phyloP scores from a whole-genome alignment of 2,329 filamentous ascomycete species.

The Drechslerella stenobrocha region DNA sequence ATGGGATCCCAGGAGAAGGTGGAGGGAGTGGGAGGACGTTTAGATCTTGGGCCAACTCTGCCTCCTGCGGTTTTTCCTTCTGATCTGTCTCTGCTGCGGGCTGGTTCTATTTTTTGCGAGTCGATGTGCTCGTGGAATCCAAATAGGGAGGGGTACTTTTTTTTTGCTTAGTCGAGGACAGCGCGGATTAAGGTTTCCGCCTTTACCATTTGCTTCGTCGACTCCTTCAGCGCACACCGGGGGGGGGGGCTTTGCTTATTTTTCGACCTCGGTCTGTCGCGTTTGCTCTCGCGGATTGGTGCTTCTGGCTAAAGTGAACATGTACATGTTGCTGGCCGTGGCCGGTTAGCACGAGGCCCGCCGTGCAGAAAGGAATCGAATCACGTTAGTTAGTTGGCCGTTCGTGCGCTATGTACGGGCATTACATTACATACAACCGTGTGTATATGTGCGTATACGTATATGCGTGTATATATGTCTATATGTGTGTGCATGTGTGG shows the following conservation, averaged over 20 bases:
- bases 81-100: conserved; percentile 42
- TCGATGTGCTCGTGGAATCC: conserved; percentile 26
- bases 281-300: background rate
- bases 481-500: background rate
- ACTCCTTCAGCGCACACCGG: conserved; percentile 8
- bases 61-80: conserved; percentile 40
- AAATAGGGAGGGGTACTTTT: conserved; percentile 44
- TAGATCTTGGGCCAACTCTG: conserved; percentile 25
- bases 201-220: conserved; percentile 18
- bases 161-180: conserved; percentile 5
- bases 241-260: conserved; percentile 13
- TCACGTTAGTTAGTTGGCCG: conserved; percentile 1
- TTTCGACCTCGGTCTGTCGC: conserved; percentile 28
- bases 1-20: conserved; percentile 32
- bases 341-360: background rate
- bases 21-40: conserved; percentile 37
- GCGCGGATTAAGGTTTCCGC: conserved; percentile 42
- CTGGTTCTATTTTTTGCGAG: conserved; percentile 48
- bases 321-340: background rate
- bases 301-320: background rate
- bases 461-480: background rate
- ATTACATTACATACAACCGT: too few species aligned
- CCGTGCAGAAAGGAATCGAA: background rate
- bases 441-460: background rate
- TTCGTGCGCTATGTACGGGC: background rate